Percentiles rank a stretch among this genome's conserved stretches.
Conservation (phyloP, 2,329 filamentous ascomycete genomes). For the Cladosporium phlei region DNA sequence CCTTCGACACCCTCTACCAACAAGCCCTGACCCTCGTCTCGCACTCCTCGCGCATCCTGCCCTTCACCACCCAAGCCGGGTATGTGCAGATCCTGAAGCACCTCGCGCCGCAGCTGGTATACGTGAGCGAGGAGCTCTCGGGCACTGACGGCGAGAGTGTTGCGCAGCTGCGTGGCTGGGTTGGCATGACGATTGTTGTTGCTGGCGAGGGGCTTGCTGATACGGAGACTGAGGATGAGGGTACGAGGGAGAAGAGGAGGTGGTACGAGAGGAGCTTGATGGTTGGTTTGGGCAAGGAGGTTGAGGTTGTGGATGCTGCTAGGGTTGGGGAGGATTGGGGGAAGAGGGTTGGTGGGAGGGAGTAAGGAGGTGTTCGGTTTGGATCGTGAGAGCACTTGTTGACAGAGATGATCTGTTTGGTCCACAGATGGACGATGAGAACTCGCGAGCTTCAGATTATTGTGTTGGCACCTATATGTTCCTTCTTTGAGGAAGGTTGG, state of each 20-base stretch:
- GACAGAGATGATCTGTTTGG: too few species aligned
- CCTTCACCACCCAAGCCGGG: conserved; percentile 77
- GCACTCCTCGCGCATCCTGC: conserved; percentile 79
- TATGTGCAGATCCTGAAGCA: conserved; percentile 84
- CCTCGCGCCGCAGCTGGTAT: conserved; percentile 77
- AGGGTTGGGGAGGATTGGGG: conserved; percentile 83
- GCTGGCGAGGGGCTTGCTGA: conserved; percentile 71
- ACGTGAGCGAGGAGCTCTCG: conserved; percentile 66
- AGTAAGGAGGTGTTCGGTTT: too few species aligned
- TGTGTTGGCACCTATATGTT: too few species aligned
- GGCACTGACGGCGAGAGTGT: conserved; percentile 71
- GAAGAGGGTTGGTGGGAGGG: conserved; percentile 64
- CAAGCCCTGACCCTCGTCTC: conserved; percentile 77
- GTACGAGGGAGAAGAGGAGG: conserved; percentile 42
- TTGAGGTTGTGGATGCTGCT: conserved; percentile 80
- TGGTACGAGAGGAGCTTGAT: conserved; percentile 80
- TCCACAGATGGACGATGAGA: too few species aligned
- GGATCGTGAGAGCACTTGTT: too few species aligned
- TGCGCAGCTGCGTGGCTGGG: conserved; percentile 60
- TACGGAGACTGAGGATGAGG: conserved; percentile 63
- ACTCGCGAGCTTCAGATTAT: too few species aligned
- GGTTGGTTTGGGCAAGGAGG: conserved; percentile 79
- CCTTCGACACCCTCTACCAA: conserved; percentile 74
- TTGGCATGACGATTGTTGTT: conserved; percentile 57
- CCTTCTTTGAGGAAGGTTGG: too few species aligned